phyloP scores from a whole-genome alignment of 1,284 basidiomycete species.

The Phlebopus sp. region DNA sequence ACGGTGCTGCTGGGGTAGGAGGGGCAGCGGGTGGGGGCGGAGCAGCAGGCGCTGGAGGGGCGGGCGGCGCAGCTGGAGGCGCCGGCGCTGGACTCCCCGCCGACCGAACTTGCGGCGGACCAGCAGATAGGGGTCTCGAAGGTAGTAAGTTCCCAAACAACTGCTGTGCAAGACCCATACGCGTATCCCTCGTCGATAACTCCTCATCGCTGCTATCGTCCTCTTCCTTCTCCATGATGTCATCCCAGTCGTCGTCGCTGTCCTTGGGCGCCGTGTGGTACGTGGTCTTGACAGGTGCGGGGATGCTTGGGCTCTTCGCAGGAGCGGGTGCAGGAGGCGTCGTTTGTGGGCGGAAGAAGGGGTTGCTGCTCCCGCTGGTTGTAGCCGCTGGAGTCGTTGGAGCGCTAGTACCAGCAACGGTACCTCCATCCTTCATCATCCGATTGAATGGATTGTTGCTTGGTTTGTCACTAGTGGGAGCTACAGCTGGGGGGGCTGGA shows the following conservation, averaged over 20 bases:
- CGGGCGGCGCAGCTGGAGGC: conserved; percentile 19
- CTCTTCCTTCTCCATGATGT: conserved; percentile 70
- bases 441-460: conserved; percentile 70
- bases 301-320: conserved; percentile 40
- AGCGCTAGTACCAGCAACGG: conserved; percentile 17
- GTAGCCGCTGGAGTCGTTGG: conserved; percentile 28
- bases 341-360: conserved; percentile 54
- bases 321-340: conserved; percentile 36
- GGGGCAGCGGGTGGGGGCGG: conserved; percentile 37
- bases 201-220: conserved; percentile 83
- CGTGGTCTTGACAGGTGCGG: conserved; percentile 48
- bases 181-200: conserved; percentile 59
- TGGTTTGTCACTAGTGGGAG: conserved; percentile 36
- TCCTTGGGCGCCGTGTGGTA: conserved; percentile 65
- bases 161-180: conserved; percentile 73
- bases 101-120: conserved; percentile 21
- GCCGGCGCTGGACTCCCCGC: conserved; percentile 24
- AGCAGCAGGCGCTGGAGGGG: conserved; percentile 37
- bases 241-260: conserved; percentile 82
- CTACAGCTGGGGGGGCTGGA: conserved; percentile 28
- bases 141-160: conserved; percentile 71
- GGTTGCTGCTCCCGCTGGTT: conserved; percentile 42
- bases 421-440: conserved; percentile 51
- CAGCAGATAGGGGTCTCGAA: conserved; percentile 44
- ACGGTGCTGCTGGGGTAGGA: conserved; percentile 21